Evolutionary conservation across 208 protist species (phyloP).

Genomic region (Crithidia expoeki): DNA sequence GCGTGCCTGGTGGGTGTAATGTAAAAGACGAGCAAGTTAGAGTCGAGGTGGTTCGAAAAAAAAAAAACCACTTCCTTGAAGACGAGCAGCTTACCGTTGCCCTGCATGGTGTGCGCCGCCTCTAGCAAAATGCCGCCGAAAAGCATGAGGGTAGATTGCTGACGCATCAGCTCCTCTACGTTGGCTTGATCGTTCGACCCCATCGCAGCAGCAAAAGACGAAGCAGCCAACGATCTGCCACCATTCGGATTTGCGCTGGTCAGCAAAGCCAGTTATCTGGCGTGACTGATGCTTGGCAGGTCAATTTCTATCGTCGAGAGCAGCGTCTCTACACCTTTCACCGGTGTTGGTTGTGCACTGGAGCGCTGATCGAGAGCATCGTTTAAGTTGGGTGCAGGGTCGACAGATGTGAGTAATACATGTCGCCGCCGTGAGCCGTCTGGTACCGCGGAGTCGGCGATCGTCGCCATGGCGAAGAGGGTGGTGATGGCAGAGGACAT

Average conservation of each 20-base stretch:
- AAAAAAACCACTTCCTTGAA: constrained; percentile 96
- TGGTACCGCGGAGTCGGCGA: constrained; percentile 25
- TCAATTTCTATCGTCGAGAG: constrained; percentile 97
- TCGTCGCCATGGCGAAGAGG: constrained; percentile 85
- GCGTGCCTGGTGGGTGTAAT: constrained; percentile 99
- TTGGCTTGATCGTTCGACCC: neutral
- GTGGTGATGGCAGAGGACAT: constrained; percentile 93
- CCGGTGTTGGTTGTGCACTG: constrained; percentile 71
- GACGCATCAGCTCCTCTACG: neutral
- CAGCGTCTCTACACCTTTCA: constrained; percentile 74
- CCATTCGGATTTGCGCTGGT: neutral
- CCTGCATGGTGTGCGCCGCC: constrained; percentile 84
- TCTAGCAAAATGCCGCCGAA: constrained; percentile 60
- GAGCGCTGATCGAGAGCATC: constrained; percentile 98
- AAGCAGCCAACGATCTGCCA: neutral
- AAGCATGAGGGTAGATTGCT: constrained; percentile 27
- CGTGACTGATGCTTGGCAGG: constrained; percentile 48
- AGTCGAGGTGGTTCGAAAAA: constrained; percentile 93
- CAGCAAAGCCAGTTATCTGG: constrained; percentile 19
- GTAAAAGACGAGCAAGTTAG: constrained; percentile 98
- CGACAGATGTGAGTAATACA: constrained; percentile 98
- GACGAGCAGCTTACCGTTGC: constrained; percentile 98
- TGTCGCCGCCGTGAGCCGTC: constrained; percentile 41
- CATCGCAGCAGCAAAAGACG: neutral
- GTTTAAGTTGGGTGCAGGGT: constrained; percentile 98